Evolutionary conservation across 1,284 basidiomycete species (phyloP).

Genomic region (Porogramme epimiltina): DNA sequence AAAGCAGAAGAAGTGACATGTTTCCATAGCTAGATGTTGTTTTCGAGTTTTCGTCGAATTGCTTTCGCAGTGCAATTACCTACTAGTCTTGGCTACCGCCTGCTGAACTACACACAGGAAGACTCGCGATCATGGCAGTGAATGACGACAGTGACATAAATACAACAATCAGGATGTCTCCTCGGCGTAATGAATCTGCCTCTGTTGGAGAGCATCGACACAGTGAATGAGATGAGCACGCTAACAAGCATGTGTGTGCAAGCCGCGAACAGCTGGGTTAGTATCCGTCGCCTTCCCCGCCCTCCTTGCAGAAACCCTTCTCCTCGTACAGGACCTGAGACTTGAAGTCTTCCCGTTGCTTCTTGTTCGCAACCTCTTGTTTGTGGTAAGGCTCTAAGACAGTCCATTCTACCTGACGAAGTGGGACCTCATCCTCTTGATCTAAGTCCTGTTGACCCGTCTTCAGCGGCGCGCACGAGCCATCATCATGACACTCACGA

Average conservation of each 20-base stretch:
- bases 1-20: conserved; percentile 51
- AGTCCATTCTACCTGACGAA: conserved; percentile 75
- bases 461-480: not conserved
- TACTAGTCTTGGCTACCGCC: conserved; percentile 7
- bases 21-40: not conserved
- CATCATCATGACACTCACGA: conserved; percentile 61
- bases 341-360: conserved; percentile 70
- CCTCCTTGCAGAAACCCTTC: conserved; percentile 85
- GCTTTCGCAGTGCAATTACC: conserved; percentile 1
- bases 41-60: not conserved
- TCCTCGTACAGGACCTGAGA: conserved; percentile 76
- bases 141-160: conserved; percentile 19
- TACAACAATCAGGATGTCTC: conserved; percentile 24
- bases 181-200: conserved; percentile 45
- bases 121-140: conserved; percentile 11
- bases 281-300: conserved; percentile 90
- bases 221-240: not conserved
- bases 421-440: conserved; percentile 85
- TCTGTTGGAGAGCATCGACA: conserved; percentile 20
- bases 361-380: conserved; percentile 69
- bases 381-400: conserved; percentile 73
- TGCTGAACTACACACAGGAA: too few species aligned
- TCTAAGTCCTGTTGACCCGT: conserved; percentile 77
- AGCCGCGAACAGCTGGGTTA: conserved; percentile 35
- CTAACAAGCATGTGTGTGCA: not conserved